Base-by-base conservation (phyloP, 2,329 filamentous ascomycete genomes). In the Bipolaris cookei region DNA sequence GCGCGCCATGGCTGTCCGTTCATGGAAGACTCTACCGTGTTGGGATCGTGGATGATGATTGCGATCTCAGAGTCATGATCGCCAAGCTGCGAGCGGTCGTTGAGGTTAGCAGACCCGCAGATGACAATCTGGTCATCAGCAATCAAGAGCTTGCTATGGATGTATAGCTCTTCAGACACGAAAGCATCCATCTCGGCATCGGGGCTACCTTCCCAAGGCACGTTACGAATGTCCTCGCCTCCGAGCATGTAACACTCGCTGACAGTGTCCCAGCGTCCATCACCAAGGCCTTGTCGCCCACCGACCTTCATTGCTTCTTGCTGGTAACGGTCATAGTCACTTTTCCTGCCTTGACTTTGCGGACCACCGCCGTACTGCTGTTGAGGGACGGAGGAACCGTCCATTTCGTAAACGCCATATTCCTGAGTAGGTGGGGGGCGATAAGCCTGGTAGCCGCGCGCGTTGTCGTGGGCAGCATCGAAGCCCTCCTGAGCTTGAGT, bases 1-100 rank as follows among this genome's bases (percentile, higher is more conserved):
- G 91, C 94, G 30, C 82, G 83, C 79, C 84, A 96, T 0, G 86
- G 86, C 20, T 82, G 80, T 3, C 91, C 90, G 61, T 88, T 84
- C 90, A 97, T 96, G 58, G 76, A 78, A 16, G 87, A 88, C 13
- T 90, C 84, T 14, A 96, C 80, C 1, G 87, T 80, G 1, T 88
- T 85, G 1, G 86, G 84, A 72, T 96, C 92, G 73, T 95, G 89
- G 69, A 97, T 90, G 55, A 96, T 84, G 62, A 96, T 90, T n/a
- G 92, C 91, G 53, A 97, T 91, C 74, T 97, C 92, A 1, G 88
- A 91, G 78, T 96, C 92, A 76, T 95, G 92, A 56, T 86, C 84
- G 34, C 91, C 92, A 3, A 96, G 84, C 78, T 97, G 90, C 3
- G 89, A 93, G 53, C 86, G 81, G 66, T 88, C 87, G 66, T 90